Conservation (phyloP, 2,329 filamentous ascomycete genomes). For the Emmonsiellopsis sp. region DNA sequence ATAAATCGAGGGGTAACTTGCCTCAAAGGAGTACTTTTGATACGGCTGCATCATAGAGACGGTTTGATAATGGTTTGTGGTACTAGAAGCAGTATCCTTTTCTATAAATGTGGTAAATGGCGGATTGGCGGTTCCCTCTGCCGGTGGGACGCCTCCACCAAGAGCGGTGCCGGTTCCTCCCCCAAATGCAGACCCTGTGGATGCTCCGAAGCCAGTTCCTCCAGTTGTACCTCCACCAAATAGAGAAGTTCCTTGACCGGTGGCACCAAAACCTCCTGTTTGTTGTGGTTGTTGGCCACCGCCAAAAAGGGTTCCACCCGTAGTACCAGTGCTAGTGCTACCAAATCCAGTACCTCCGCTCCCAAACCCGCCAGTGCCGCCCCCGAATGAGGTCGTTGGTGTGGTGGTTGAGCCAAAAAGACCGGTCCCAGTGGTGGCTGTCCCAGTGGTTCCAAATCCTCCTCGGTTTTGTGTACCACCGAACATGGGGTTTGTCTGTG, state of each 20-base stretch:
- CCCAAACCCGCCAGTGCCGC: conserved; percentile 7
- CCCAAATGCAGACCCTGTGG: conserved; percentile 23
- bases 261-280: conserved; percentile 11
- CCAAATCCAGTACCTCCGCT: conserved; percentile 8
- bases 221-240: conserved; percentile 14
- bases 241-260: conserved; percentile 4
- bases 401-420: conserved; percentile 10
- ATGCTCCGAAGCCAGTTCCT: conserved; percentile 18
- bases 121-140: conserved; percentile 36
- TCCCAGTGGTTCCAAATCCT: conserved; percentile 15
- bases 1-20: conserved; percentile 10
- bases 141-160: conserved; percentile 28
- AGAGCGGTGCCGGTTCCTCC: conserved; percentile 34
- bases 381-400: conserved; percentile 3
- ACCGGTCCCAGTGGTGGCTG: conserved; percentile 8
- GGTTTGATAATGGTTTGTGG: conserved; percentile 39
- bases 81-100: conserved; percentile 31
- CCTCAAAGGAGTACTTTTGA: conserved; percentile 80
- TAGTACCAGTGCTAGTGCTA: conserved; percentile 14
- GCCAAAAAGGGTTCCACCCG: conserved; percentile 12
- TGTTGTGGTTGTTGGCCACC: conserved; percentile 5
- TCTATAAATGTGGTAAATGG: conserved; percentile 37
- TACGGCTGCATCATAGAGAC: conserved; percentile 40
- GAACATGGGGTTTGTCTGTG: conserved; percentile 13
- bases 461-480: conserved; percentile 14